These are phyloP conservation scores for Arachis hypogaea DNA, from an alignment of 306 rosid species.

Conservation along the genomic window DNA sequence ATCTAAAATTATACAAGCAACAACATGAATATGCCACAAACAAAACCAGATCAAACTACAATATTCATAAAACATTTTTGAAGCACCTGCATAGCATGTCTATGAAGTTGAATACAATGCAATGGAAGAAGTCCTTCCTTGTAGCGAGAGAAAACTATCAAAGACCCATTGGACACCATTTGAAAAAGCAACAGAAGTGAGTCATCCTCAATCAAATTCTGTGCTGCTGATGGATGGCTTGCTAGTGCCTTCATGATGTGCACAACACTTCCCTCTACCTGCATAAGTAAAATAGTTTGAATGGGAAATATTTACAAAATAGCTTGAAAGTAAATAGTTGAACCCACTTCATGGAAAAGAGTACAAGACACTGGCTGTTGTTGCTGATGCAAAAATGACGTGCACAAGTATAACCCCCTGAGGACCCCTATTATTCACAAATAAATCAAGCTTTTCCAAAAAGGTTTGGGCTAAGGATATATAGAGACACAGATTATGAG, in stretches of 20 bases:
- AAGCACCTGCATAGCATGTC: conserved; percentile 99
- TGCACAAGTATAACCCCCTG: conserved; percentile 13
- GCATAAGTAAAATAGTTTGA: conserved; percentile 42
- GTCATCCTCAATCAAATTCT: conserved; percentile 93
- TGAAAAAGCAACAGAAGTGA: conserved; percentile 92
- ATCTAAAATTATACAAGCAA: conserved; percentile 60
- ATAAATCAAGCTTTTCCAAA: neutral
- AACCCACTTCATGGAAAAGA: neutral
- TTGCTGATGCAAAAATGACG: neutral
- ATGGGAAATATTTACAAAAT: conserved; percentile 8
- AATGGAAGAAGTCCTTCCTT: conserved; percentile 93
- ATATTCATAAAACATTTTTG: conserved; percentile 23
- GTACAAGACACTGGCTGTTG: neutral
- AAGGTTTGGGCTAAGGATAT: conserved; percentile 9
- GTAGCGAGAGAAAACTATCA: conserved; percentile 75
- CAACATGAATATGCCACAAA: conserved; percentile 42
- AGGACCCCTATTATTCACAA: conserved; percentile 27
- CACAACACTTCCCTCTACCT: conserved; percentile 94
- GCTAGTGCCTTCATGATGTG: conserved; percentile 99
- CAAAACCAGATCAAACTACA: conserved; percentile 37
- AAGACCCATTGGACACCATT: conserved; percentile 90
- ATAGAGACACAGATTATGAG: conserved; percentile 26
- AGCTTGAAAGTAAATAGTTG: neutral
- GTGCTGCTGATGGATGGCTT: conserved; percentile 88
- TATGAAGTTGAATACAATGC: conserved; percentile 95